phyloP scores from a whole-genome alignment of 441 rosid genomes.

The Dalechampia spathulata region DNA sequence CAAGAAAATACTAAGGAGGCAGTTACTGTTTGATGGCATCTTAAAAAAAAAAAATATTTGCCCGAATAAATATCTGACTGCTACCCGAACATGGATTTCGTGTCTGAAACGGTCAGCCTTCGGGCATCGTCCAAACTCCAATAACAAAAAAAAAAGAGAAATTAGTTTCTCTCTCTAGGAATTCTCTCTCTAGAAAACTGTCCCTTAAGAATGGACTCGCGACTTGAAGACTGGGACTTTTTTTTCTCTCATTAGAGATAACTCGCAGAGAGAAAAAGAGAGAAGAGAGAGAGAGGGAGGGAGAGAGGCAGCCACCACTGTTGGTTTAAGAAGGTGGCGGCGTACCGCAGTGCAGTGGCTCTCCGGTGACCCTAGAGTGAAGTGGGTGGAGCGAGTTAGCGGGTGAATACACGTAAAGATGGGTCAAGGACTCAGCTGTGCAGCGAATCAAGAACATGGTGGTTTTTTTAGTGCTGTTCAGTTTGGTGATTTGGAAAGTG shows the following conservation, averaged over 20 bases:
- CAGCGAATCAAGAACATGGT: conserved; percentile 52
- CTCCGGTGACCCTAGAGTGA: conserved; percentile 24
- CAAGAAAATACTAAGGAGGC: not conserved
- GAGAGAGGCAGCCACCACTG: conserved; percentile 6
- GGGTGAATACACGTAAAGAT: conserved; percentile 17
- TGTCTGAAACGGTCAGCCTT: conserved; percentile 26
- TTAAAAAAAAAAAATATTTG: conserved; percentile 11
- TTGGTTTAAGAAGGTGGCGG: conserved; percentile 18
- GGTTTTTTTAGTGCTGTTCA: conserved; percentile 64
- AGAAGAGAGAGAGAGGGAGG: not conserved
- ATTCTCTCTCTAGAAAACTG: conserved; percentile 3
- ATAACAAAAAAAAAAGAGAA: not conserved
- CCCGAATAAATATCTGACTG: conserved; percentile 25
- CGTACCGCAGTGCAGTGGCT: conserved; percentile 21
- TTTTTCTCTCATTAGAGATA: too few relatives aligned
- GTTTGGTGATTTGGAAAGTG: conserved; percentile 50
- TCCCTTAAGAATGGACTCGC: not conserved
- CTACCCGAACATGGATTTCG: conserved; percentile 9
- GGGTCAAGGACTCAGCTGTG: conserved; percentile 94
- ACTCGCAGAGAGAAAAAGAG: too few relatives aligned
- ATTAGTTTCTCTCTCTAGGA: not conserved
- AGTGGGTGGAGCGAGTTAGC: not conserved
- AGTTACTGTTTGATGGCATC: conserved; percentile 15
- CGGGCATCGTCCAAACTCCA: conserved; percentile 37
- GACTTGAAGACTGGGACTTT: conserved; percentile 13